Evolutionary conservation across 129 eudicot genomes (phyloP), one percentile per base, ranked within the genome.

Genomic region (Tanacetum coccineum): DNA sequence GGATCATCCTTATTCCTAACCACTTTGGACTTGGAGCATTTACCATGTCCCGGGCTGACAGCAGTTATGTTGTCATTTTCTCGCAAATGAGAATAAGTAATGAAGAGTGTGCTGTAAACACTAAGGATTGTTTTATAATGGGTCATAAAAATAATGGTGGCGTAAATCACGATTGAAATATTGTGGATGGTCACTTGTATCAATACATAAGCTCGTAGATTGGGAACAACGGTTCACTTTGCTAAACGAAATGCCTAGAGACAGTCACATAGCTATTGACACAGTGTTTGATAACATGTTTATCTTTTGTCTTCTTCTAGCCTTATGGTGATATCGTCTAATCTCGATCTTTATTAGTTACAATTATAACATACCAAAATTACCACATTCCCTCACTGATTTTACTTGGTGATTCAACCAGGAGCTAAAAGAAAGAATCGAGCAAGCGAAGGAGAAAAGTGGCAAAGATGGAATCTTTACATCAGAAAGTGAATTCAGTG

Each of bases 401-500:
- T 42, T 19, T 70, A 59, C 17, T 48, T 14, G 72, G 70, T 53
- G 65, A 66, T 60, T 46, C 48, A 45, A 59, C 59, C 75, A 82
- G 92, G 86, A 82, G 71, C 65, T 87, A 40, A 89, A 86, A 74
- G 88, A 81, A 74, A 89, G 88, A 81, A 86, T 84, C 12, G 95
- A 81, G 36, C 72, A 14, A 69, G 81, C 82, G 21, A 90, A 81
- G 76, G 85, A 80, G 63, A 82, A 69, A 58, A 78, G 82, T 30
- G 71, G 71, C 51, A 74, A 50, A 52, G 68, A 78, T 71, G 91
- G 95, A 82, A 66, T 78, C 21, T 68, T 83, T 64, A 71, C 95
- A 14, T 81, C 85, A 14, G 91, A 78, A 70, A 64, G 75, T 47
- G 92, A 90, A 76, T 76, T 86, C 71, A 78, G 82, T 61, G 82